Evolutionary conservation across 192 early-diverging fungal genomes (phyloP).

Genomic region (Podila minutissima): DNA sequence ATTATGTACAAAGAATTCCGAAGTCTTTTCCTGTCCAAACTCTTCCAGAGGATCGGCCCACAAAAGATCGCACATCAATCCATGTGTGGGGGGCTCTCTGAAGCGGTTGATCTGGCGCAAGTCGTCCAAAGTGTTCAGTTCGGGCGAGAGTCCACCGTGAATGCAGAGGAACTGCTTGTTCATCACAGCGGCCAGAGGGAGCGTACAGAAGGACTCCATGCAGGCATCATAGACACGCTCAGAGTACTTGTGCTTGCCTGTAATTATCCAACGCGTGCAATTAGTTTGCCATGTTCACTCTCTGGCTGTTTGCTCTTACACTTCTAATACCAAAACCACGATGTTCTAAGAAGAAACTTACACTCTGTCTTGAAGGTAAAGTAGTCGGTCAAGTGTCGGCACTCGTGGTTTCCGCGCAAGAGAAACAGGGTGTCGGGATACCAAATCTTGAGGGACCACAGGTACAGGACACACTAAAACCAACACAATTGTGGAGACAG

Average conservation of each 20-base stretch:
- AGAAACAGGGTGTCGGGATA: slow-evolving; percentile 88
- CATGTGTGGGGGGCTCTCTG: slow-evolving; percentile 92
- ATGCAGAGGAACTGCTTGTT: slow-evolving; percentile 97
- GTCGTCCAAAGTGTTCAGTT: slow-evolving; percentile 92
- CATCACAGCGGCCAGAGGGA: slow-evolving; percentile 94
- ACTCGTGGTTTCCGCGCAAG: slow-evolving; percentile 97
- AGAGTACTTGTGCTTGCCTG: slow-evolving; percentile 94
- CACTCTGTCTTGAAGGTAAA: slow-evolving; percentile 99
- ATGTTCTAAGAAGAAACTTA: slow-evolving; percentile 46
- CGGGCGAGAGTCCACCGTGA: slow-evolving; percentile 95
- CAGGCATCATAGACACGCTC: slow-evolving; percentile 92
- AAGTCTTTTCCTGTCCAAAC: slow-evolving; percentile 94
- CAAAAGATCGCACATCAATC: slow-evolving; percentile 94
- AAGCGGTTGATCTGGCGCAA: slow-evolving; percentile 91
- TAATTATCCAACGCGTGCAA: neutral
- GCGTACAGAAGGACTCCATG: slow-evolving; percentile 89
- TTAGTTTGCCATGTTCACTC: neutral
- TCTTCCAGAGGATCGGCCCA: slow-evolving; percentile 98
- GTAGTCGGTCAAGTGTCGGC: slow-evolving; percentile 96
- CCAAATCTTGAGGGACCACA: slow-evolving; percentile 93
- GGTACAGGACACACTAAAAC: slow-evolving; percentile 86
- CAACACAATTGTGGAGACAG: neutral
- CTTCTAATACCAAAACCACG: neutral
- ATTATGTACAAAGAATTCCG: slow-evolving; percentile 92
- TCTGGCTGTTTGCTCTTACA: neutral